Base-by-base conservation (phyloP, 495 filamentous ascomycete genomes). In the Hyphodiscus hymeniophilus region DNA sequence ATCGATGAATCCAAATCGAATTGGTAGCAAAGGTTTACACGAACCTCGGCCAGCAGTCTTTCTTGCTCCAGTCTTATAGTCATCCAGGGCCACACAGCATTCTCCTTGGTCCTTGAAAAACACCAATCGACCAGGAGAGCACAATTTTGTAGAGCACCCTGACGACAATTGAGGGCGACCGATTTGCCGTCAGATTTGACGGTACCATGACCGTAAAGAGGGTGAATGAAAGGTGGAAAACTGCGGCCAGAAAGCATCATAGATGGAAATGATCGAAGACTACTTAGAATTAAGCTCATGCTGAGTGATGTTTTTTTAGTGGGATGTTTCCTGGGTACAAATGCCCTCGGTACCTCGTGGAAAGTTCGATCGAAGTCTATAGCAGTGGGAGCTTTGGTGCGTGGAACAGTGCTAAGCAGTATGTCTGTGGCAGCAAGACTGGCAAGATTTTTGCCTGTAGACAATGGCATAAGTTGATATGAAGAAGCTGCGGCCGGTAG, bases 211-310 rank as follows among this genome's bases (percentile, higher is more conserved):
- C 30, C 16, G 18, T 28, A 42, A 7, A 8, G 3, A 16, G 40
- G 39, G 16, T 51, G 48, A 11, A 51, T 45, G 22, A 51, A 51
- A 13, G 48, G 41, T n/a, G 48, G 48, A 31, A 38, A 15, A 2
- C 31, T 39, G 3, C 24, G 21, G 11, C 23, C 24, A 0, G 40
- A 22, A 7, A 51, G 15, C 17, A 51, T 32, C 40, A 45, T 45
- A 3, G 22, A 8, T 12, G 39, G 18, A 38, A 45, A 51, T 18
- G 48, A 38, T 2, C 42, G 38, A 13, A 51, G 40, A 17, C 23
- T 32, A 17, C 30, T 38, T 15, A 45, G 12, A 3, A 51, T 24
- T 10, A 21, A 45, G 12, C 23, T 45, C 22, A 31, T 22, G 35
- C 32, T 45, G n/a, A 51, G n/a, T 8, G 31, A 30, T 6, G 31